A percentile compares a stretch with the other conserved stretches of the same genome.
These are phyloP conservation scores for Sphaerulina vaccinii DNA, from an alignment of 2,329 filamentous ascomycete species.

Conservation along the genomic window DNA sequence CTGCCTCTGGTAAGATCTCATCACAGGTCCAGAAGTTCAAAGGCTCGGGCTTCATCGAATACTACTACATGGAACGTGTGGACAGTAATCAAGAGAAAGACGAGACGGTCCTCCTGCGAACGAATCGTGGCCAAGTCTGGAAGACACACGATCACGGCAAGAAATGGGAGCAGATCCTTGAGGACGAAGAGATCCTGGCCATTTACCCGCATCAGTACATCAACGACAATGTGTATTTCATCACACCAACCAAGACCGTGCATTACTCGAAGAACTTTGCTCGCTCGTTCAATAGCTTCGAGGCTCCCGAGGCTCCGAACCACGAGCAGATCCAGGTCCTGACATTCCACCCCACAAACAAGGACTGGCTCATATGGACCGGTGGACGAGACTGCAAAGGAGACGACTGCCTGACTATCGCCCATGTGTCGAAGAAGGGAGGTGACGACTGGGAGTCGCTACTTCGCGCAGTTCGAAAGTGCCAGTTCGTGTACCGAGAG, in stretches of 20 bases:
- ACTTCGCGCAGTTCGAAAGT: conserved; percentile 72
- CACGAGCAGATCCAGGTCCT: conserved; percentile 54
- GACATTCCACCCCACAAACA: conserved; percentile 78
- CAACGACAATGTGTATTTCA: conserved; percentile 82
- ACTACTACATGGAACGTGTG: conserved; percentile 75
- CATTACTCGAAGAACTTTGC: conserved; percentile 82
- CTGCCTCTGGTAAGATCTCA: conserved; percentile 65
- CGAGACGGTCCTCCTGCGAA: conserved; percentile 69
- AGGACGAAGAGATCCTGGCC: conserved; percentile 65
- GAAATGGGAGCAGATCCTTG: conserved; percentile 67
- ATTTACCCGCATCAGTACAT: conserved; percentile 79
- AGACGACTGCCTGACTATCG: conserved; percentile 67
- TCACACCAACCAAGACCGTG: conserved; percentile 66
- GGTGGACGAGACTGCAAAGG: conserved; percentile 65
- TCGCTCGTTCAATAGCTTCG: conserved; percentile 69
- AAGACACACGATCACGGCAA: conserved; percentile 86
- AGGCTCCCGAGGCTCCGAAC: conserved; percentile 64
- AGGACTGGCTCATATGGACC: conserved; percentile 90
- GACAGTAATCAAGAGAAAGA: conserved; percentile 56
- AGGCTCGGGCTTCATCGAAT: conserved; percentile 55
- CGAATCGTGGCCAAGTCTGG: conserved; percentile 61
- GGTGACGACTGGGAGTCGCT: conserved; percentile 75
- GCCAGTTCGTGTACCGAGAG: conserved; percentile 77
- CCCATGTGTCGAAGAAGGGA: conserved; percentile 75
- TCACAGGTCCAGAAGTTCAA: conserved; percentile 63